Conservation (phyloP, 2,329 filamentous ascomycete species). For the Paraphoma chrysanthemicola region DNA sequence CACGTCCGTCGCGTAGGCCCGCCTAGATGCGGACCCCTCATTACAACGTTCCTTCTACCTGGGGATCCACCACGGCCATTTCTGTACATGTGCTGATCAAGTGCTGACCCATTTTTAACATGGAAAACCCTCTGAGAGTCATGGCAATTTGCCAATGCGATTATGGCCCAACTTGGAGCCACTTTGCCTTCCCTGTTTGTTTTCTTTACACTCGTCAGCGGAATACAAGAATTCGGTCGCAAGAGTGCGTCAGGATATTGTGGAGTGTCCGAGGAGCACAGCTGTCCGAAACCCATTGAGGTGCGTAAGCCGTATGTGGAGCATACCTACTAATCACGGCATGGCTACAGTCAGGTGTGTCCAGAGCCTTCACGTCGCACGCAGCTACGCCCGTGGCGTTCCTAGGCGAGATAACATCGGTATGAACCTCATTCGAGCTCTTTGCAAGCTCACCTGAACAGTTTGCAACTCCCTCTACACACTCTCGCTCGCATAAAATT, state of each 20-base stretch:
- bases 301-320: neutral
- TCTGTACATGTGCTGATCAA: neutral
- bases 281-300: neutral
- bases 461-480: neutral
- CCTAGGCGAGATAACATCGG: neutral
- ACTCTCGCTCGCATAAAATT: neutral
- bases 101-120: neutral
- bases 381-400: neutral
- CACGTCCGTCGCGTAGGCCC: neutral
- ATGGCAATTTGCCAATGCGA: neutral
- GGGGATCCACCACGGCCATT: neutral
- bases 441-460: neutral
- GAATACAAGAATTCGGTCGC: neutral
- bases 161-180: neutral
- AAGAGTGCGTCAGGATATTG: neutral
- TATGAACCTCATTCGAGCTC: neutral
- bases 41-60: neutral
- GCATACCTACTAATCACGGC: neutral
- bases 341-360: neutral
- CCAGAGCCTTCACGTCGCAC: neutral
- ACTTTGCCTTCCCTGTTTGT: neutral
- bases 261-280: neutral
- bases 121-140: neutral
- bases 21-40: neutral
- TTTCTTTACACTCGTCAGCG: neutral